Percentiles rank a stretch among this genome's conserved stretches.
Conservation (phyloP, 345 rosid species). For the Lagerstroemia speciosa region DNA sequence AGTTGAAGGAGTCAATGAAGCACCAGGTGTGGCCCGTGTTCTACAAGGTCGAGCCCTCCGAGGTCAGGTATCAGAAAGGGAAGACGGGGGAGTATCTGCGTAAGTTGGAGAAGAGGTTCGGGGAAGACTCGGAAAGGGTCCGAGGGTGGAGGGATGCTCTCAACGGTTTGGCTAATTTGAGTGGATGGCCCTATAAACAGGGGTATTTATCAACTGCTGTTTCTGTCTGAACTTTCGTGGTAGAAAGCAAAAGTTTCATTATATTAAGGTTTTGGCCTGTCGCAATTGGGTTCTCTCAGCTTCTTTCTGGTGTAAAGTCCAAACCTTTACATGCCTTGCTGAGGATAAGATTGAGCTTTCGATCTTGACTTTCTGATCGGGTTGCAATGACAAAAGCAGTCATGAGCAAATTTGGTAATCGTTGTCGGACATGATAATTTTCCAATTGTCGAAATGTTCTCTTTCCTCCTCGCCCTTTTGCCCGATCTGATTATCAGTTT, state of each 20-base stretch:
- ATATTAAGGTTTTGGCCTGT: neutral
- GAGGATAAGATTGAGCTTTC: neutral
- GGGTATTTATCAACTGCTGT: constrained; percentile 6
- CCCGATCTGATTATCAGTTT: neutral
- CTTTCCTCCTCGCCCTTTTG: neutral
- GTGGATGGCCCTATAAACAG: constrained; percentile 16
- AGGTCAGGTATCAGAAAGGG: constrained; percentile 18
- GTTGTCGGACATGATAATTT: neutral
- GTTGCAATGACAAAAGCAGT: neutral
- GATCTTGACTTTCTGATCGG: neutral
- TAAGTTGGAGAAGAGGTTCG: constrained; percentile 5
- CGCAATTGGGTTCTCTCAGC: neutral
- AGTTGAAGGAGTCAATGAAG: constrained; percentile 8
- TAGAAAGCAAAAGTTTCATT: neutral
- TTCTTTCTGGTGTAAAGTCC: neutral
- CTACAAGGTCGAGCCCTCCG: constrained; percentile 20
- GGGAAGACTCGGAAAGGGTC: constrained; percentile 11
- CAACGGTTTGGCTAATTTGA: constrained; percentile 10
- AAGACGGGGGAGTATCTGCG: constrained; percentile 11
- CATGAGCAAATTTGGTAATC: neutral
- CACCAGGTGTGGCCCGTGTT: constrained; percentile 18
- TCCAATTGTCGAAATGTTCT: neutral
- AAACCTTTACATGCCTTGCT: neutral
- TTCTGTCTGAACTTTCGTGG: neutral
- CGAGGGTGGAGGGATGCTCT: constrained; percentile 21